Percentiles rank a stretch among this genome's conserved stretches.
Conservation (phyloP, 2,329 filamentous ascomycete species). For the Colletotrichum sp. region DNA sequence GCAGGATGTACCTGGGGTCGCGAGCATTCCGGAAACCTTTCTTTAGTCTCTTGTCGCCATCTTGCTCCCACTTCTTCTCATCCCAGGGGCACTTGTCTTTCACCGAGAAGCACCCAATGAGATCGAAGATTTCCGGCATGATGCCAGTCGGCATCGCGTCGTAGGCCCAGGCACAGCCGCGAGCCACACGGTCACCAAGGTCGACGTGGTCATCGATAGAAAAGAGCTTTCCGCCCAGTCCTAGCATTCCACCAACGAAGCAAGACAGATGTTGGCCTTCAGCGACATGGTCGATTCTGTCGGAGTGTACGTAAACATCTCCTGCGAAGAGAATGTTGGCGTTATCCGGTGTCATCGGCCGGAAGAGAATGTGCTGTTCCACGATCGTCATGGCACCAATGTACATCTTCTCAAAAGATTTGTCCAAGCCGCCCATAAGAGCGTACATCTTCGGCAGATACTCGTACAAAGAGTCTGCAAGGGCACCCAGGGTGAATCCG, state of each 20-base stretch:
- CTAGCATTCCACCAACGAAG: constrained; percentile 57
- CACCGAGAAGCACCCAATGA: constrained; percentile 40
- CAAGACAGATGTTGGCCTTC: constrained; percentile 54
- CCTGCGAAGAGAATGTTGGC: constrained; percentile 59
- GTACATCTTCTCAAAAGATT: constrained; percentile 63
- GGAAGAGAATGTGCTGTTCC: constrained; percentile 64
- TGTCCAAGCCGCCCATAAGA: constrained; percentile 60
- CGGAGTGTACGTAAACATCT: constrained; percentile 27
- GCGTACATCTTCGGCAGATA: constrained; percentile 54
- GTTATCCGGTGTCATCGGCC: constrained; percentile 65
- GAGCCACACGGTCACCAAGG: constrained; percentile 47
- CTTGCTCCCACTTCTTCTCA: constrained; percentile 20
- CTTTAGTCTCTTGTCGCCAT: constrained; percentile 28
- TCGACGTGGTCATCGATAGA: constrained; percentile 44
- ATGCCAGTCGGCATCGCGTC: constrained; percentile 50
- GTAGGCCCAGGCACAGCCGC: constrained; percentile 60
- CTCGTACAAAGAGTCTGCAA: constrained; percentile 46
- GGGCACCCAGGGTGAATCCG: constrained; percentile 41
- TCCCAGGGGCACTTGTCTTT: constrained; percentile 55
- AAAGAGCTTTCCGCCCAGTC: constrained; percentile 51
- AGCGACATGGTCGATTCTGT: constrained; percentile 23
- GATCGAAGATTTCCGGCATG: constrained; percentile 55
- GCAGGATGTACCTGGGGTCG: constrained; percentile 54
- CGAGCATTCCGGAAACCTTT: constrained; percentile 68
- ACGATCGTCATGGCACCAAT: constrained; percentile 58